phyloP scores from a whole-genome alignment of 2,329 filamentous ascomycete species.

The Dothideomycetes sp. region DNA sequence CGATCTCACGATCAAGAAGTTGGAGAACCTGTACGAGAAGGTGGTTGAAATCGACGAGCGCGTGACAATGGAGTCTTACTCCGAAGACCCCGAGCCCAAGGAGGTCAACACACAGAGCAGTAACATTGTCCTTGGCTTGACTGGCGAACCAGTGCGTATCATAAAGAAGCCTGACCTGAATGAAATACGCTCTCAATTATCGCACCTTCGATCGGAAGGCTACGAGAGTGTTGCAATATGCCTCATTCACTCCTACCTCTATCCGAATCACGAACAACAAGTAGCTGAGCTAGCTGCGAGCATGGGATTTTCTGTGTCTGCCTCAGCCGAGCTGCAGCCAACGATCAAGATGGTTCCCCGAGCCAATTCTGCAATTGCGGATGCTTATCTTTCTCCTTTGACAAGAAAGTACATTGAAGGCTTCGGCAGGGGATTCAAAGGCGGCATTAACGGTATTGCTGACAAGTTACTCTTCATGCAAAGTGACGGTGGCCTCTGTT shows the following conservation, averaged over 20 bases:
- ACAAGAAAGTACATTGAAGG: slow-evolving; percentile 15
- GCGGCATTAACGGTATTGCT: too few species aligned
- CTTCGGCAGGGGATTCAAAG: slow-evolving; percentile 17
- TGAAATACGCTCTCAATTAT: slow-evolving; percentile 9
- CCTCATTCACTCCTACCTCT: slow-evolving; percentile 22
- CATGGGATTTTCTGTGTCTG: slow-evolving; percentile 19
- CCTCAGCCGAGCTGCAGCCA: slow-evolving; percentile 12
- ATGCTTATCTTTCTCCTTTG: slow-evolving; percentile 9
- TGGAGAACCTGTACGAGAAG: slow-evolving; percentile 13
- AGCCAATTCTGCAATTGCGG: slow-evolving; percentile 8
- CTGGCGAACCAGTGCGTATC: slow-evolving; percentile 18
- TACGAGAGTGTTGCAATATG: slow-evolving; percentile 6
- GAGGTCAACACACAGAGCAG: slow-evolving; percentile 1
- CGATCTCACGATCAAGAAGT: slow-evolving; percentile 14
- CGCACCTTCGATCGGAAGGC: slow-evolving; percentile 19
- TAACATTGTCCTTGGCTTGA: slow-evolving; percentile 10
- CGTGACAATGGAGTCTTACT: slow-evolving; percentile 22
- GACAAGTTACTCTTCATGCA: slow-evolving; percentile 57
- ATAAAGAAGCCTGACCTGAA: slow-evolving; percentile 14
- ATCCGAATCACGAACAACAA: slow-evolving; percentile 19
- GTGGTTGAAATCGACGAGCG: slow-evolving; percentile 15
- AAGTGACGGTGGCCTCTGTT: slow-evolving; percentile 56
- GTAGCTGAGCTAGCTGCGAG: slow-evolving; percentile 16
- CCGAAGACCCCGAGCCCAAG: slow-evolving; percentile 19
- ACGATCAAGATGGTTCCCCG: slow-evolving; percentile 10